Conservation (phyloP, 768 basidiomycete genomes). For the Pholiota microspora region DNA sequence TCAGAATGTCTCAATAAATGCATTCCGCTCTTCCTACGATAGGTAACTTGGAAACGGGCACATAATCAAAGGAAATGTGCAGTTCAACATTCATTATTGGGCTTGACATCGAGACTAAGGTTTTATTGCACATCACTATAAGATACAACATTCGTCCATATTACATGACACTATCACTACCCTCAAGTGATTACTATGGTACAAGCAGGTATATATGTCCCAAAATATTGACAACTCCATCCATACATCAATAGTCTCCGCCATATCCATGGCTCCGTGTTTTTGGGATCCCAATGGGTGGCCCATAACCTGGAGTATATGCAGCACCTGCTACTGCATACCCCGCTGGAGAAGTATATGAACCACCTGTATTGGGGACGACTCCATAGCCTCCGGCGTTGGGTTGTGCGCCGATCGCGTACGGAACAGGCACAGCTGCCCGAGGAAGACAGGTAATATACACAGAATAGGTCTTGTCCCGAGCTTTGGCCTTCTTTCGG, state of each 20-base stretch:
- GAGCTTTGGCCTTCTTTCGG: constrained; percentile 55
- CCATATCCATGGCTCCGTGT: constrained; percentile 20
- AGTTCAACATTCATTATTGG: neutral
- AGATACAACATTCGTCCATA: neutral
- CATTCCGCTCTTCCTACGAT: too few relatives aligned
- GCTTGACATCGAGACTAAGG: too few relatives aligned
- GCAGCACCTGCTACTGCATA: neutral
- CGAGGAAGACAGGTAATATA: constrained; percentile 52
- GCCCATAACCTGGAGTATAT: constrained; percentile 12
- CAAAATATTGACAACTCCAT: neutral
- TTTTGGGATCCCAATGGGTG: constrained; percentile 15
- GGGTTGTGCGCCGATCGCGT: constrained; percentile 8
- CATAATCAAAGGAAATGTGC: neutral
- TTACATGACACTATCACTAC: too few relatives aligned
- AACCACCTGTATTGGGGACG: constrained; percentile 3
- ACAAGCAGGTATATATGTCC: neutral
- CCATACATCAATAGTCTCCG: constrained; percentile 14
- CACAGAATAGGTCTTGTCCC: constrained; percentile 60
- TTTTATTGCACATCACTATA: too few relatives aligned
- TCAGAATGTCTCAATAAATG: too few relatives aligned
- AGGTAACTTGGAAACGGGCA: too few relatives aligned
- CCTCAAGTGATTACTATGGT: neutral
- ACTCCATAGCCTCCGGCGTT: constrained; percentile 22
- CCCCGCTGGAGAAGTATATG: constrained; percentile 13
- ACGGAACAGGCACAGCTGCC: constrained; percentile 3